Conservation (phyloP, 2,329 filamentous ascomycete genomes). For the Hypoxylon sp. region DNA sequence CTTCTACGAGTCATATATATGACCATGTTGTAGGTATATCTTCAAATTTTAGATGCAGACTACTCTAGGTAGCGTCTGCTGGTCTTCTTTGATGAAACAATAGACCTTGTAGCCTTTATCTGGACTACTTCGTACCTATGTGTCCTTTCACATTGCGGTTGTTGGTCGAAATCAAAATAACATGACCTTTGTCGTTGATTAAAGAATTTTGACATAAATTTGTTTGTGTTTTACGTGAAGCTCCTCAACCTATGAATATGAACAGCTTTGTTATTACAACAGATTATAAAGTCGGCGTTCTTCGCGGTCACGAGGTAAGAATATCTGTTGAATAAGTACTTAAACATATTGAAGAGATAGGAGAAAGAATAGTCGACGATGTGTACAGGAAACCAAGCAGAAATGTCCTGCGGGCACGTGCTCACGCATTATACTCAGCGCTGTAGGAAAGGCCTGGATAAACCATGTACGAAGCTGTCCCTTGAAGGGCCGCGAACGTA, state of each 20-base stretch:
- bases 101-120: not conserved
- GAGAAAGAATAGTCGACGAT: conserved; percentile 34
- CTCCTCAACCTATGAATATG: not conserved
- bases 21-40: not conserved
- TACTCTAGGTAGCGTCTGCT: not conserved
- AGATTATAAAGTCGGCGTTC: not conserved
- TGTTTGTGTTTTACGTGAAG: not conserved
- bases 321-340: no score
- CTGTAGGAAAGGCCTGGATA: conserved; percentile 15
- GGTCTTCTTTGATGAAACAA: not conserved
- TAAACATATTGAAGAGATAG: not conserved
- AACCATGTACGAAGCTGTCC: conserved; percentile 14
- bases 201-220: not conserved
- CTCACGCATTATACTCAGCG: conserved; percentile 35
- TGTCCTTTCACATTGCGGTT: not conserved
- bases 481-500: conserved; percentile 35
- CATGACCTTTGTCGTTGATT: not conserved
- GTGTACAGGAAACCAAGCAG: conserved; percentile 42
- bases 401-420: conserved; percentile 47
- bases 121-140: not conserved
- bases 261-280: not conserved
- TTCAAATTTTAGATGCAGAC: no score
- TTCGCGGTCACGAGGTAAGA: not conserved
- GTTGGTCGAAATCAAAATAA: not conserved
- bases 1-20: not conserved